Conservation (phyloP, 305 asterid genomes). For the Petunia hybrid region DNA sequence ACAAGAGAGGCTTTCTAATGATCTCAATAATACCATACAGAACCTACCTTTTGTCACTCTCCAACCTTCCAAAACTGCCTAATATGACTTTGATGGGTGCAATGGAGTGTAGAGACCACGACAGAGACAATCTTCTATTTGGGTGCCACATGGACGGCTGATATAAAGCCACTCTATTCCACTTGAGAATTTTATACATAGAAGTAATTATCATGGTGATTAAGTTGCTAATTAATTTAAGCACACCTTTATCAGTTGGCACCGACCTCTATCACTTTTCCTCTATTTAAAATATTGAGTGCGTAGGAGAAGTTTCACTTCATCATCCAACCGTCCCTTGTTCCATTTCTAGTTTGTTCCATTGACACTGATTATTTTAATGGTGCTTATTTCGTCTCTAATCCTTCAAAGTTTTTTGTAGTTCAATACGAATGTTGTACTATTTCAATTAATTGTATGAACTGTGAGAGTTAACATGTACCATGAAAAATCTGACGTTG, state of each 20-base stretch:
- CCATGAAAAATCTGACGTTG: too few relatives aligned
- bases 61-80: neutral
- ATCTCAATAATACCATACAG: neutral
- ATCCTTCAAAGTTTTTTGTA: neutral
- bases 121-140: neutral
- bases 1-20: neutral
- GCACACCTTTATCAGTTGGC: slow-evolving; percentile 17
- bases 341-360: neutral
- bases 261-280: neutral
- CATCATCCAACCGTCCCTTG: neutral
- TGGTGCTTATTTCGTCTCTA: neutral
- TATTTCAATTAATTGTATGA: too few relatives aligned
- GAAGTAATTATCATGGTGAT: neutral
- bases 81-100: neutral
- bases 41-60: neutral
- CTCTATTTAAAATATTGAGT: neutral
- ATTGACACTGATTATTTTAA: slow-evolving; percentile 6
- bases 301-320: slow-evolving; percentile 2
- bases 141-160: neutral
- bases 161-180: neutral
- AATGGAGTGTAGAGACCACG: neutral
- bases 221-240: neutral
- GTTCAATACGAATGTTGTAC: neutral
- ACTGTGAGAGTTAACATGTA: too few relatives aligned
- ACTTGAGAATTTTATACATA: neutral